Percentiles rank a stretch among this genome's conserved stretches.
Conservation (phyloP, 2,329 filamentous ascomycete genomes). For the Hymenoscyphus albidus region DNA sequence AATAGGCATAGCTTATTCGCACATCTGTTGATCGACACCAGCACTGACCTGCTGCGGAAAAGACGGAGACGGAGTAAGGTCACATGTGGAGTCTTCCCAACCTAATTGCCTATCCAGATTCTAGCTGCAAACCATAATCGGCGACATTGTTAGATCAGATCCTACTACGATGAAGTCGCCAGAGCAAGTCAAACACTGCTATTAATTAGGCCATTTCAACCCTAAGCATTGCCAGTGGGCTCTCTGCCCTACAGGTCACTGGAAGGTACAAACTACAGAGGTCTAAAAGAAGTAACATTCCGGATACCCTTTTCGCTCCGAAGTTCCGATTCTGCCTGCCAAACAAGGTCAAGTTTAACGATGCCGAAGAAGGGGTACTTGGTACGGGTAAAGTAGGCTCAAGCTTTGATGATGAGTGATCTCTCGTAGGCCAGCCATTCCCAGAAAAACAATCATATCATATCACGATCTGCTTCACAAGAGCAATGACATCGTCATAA, state of each 20-base stretch:
- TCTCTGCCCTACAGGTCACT: neutral
- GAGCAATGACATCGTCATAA: conserved; percentile 1
- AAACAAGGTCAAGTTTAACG: neutral
- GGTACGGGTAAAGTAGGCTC: neutral
- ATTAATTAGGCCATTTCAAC: neutral
- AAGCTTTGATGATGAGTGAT: neutral
- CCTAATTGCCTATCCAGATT: neutral
- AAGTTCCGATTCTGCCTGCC: neutral
- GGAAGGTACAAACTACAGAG: neutral
- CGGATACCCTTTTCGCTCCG: neutral
- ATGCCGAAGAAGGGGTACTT: neutral
- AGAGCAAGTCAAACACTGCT: neutral
- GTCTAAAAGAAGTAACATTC: neutral
- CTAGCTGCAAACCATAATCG: neutral
- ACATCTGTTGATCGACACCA: conserved; percentile 5
- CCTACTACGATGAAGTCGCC: neutral
- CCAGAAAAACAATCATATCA: neutral
- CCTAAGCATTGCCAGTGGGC: neutral
- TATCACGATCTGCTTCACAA: neutral
- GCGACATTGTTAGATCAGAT: neutral
- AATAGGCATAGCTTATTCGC: conserved; percentile 5
- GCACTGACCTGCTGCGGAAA: conserved; percentile 2
- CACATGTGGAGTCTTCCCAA: conserved; percentile 2
- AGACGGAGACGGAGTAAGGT: neutral
- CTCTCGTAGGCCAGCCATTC: neutral